phyloP scores from a whole-genome alignment of 2,329 filamentous ascomycete genomes.

The Paraconiothyrium sp. region DNA sequence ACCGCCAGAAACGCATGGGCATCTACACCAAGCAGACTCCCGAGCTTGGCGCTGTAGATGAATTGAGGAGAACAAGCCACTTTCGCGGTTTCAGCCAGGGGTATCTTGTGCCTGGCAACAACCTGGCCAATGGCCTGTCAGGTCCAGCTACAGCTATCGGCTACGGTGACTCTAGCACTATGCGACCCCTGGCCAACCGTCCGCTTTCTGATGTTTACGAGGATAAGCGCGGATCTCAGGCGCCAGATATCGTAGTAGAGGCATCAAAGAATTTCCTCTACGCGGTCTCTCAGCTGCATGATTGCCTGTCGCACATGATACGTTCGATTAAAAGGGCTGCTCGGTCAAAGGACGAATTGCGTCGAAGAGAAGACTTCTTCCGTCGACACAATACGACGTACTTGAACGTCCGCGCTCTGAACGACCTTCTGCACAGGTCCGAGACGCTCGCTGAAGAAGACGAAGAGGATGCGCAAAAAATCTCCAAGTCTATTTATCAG shows the following conservation, averaged over 20 bases:
- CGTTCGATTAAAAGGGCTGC: slow-evolving; percentile 47
- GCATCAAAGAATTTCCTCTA: slow-evolving; percentile 65
- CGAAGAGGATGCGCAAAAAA: slow-evolving; percentile 54
- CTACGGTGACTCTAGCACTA: slow-evolving; percentile 47
- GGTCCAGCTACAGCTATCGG: slow-evolving; percentile 45
- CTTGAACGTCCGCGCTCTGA: slow-evolving; percentile 65
- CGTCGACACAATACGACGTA: slow-evolving; percentile 66
- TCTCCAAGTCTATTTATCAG: slow-evolving; percentile 47
- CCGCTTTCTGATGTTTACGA: slow-evolving; percentile 67
- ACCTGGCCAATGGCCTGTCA: slow-evolving; percentile 37
- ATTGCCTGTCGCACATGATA: slow-evolving; percentile 48
- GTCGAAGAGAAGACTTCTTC: slow-evolving; percentile 56
- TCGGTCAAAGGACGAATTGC: slow-evolving; percentile 55
- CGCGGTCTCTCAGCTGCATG: slow-evolving; percentile 61
- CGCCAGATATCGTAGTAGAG: slow-evolving; percentile 62
- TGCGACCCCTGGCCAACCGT: slow-evolving; percentile 52
- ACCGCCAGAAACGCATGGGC: slow-evolving; percentile 68
- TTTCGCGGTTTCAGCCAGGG: slow-evolving; percentile 67
- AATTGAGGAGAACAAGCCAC: slow-evolving; percentile 62
- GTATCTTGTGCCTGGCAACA: slow-evolving; percentile 53
- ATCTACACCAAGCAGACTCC: slow-evolving; percentile 66
- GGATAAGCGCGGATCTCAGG: slow-evolving; percentile 59
- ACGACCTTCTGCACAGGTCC: slow-evolving; percentile 62
- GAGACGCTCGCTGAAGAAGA: slow-evolving; percentile 61
- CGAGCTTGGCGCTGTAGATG: slow-evolving; percentile 63